A percentile compares a stretch with the other conserved stretches of the same genome.
These are phyloP conservation scores for Fusarium sp. DNA, from an alignment of 2,329 filamentous ascomycete genomes.

Conservation along the genomic window DNA sequence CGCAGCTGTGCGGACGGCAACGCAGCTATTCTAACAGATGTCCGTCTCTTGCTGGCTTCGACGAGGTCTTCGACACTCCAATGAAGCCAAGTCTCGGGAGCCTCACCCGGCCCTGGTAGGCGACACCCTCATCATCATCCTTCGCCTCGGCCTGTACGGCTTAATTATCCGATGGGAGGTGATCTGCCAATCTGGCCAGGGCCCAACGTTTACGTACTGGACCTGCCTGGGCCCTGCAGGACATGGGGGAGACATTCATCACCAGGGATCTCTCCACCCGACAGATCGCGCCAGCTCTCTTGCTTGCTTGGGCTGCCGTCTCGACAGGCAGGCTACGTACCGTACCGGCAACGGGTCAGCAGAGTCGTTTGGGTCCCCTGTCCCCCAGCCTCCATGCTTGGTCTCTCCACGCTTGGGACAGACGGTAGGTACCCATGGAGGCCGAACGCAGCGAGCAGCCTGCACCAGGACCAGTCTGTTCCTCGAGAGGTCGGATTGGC, in stretches of 20 bases:
- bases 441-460: not conserved
- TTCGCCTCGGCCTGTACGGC: not conserved
- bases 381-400: slow-evolving; percentile 18
- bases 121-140: not conserved
- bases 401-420: not conserved
- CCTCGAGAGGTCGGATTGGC: not conserved
- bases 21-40: not conserved
- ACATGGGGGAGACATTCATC: slow-evolving; percentile 26
- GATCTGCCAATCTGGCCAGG: slow-evolving; percentile 24
- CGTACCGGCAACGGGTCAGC: not conserved
- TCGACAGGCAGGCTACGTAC: slow-evolving; percentile 21
- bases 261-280: slow-evolving; percentile 43
- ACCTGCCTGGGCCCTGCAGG: slow-evolving; percentile 36
- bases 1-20: not conserved
- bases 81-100: not conserved
- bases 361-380: slow-evolving; percentile 15
- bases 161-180: slow-evolving; percentile 9
- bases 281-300: slow-evolving; percentile 43
- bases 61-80: not conserved
- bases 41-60: not conserved
- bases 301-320: slow-evolving; percentile 26
- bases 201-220: slow-evolving; percentile 24
- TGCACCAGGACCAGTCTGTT: not conserved
- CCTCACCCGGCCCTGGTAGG: not conserved
- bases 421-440: not conserved